phyloP scores from a whole-genome alignment of 2,329 filamentous ascomycete genomes.

The Emergomyces pasteurianus region DNA sequence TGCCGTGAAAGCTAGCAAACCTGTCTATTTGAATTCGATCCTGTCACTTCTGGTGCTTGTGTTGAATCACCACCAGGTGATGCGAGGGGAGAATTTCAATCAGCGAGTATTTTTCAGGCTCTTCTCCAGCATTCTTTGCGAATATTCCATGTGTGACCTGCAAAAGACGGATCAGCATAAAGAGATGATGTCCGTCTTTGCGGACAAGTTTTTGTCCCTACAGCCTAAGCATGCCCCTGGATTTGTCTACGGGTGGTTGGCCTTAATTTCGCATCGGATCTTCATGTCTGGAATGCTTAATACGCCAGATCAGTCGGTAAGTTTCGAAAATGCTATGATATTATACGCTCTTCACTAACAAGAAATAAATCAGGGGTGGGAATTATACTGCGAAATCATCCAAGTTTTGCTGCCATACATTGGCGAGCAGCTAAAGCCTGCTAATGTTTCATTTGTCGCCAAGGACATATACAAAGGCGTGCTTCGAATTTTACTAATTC shows the following conservation, averaged over 20 bases:
- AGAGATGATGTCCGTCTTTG: constrained; percentile 60
- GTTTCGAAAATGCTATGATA: constrained; percentile 1
- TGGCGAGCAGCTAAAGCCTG: constrained; percentile 65
- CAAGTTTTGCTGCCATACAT: constrained; percentile 61
- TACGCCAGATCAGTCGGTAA: constrained; percentile 45
- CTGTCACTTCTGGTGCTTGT: constrained; percentile 68
- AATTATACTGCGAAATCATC: constrained; percentile 59
- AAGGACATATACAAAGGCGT: constrained; percentile 78
- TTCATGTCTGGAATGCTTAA: constrained; percentile 71
- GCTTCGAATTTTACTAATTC: constrained; percentile 66
- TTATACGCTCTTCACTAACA: constrained; percentile 1
- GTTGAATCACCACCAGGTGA: constrained; percentile 73
- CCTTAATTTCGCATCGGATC: constrained; percentile 68
- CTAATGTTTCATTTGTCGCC: constrained; percentile 54
- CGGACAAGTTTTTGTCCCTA: constrained; percentile 57
- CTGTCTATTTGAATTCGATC: constrained; percentile 63
- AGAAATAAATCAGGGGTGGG: constrained; percentile 50
- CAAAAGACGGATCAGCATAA: constrained; percentile 50
- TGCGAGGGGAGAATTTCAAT: constrained; percentile 69
- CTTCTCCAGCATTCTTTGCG: constrained; percentile 70
- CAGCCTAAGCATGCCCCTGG: constrained; percentile 67
- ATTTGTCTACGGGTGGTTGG: constrained; percentile 77
- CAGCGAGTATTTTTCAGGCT: constrained; percentile 85
- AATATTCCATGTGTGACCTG: constrained; percentile 50
- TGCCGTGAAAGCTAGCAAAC: constrained; percentile 50